A percentile compares a stretch with the other conserved stretches of the same genome.
Evolutionary conservation across 2,329 filamentous ascomycete species (phyloP).

Genomic region (Epichloe typhina): DNA sequence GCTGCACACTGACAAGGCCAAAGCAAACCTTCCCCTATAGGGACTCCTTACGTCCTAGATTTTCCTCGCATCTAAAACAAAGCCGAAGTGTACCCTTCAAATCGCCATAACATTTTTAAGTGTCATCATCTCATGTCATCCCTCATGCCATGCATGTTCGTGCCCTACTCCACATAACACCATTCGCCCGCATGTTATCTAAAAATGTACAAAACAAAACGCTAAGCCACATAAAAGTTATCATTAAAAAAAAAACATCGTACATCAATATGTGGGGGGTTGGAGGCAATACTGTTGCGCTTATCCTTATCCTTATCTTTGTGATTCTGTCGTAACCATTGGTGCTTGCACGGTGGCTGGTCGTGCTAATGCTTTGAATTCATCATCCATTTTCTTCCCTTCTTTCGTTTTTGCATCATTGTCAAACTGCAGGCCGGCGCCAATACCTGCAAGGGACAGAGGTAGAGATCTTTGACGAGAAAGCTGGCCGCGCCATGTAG

Average conservation of each 20-base stretch:
- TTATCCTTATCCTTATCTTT: conserved; percentile 1
- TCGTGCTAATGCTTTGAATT: conserved; percentile 7
- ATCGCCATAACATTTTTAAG: no score
- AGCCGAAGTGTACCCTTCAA: no score
- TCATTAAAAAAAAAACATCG: not conserved
- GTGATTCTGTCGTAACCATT: conserved; percentile 11
- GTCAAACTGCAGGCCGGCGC: conserved; percentile 11
- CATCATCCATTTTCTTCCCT: conserved; percentile 8
- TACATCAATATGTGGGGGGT: not conserved
- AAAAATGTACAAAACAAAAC: not conserved
- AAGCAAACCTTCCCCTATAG: no score
- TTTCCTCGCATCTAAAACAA: no score
- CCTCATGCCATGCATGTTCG: not conserved
- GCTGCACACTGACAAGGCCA: no score
- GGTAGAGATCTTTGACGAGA: conserved; percentile 5
- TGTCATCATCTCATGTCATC: no score
- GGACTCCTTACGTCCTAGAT: no score
- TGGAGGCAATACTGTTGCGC: conserved; percentile 1
- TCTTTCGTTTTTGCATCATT: conserved; percentile 10
- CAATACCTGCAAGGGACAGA: conserved; percentile 13
- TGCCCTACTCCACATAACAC: not conserved
- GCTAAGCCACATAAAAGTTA: not conserved
- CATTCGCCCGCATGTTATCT: not conserved
- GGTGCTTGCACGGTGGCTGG: conserved; percentile 7
- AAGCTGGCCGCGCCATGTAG: not conserved